Evolutionary conservation across 1,139 yeast genomes (phyloP), one percentile per base, ranked within the genome.

Genomic region (Scheffersomyces illinoinensis): DNA sequence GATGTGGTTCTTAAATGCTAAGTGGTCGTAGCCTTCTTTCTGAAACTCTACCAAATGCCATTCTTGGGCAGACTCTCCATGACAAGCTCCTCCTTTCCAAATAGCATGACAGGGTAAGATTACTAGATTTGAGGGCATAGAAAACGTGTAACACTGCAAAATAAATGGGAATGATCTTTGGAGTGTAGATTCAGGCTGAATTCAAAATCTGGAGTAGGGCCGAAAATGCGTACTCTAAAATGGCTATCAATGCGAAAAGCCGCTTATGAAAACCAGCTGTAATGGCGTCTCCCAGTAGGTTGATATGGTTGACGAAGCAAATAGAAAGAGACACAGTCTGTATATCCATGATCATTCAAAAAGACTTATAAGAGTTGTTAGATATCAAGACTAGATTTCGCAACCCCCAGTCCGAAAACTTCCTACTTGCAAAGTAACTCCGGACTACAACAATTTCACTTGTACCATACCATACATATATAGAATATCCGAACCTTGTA

Each of bases 41-140:
- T 91, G 97, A 65, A 90, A 90, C 0, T 84, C 74, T 3, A 85
- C 93, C 57, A 91, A 71, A 47, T 69, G 67, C 96, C 96, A 90
- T 63, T 88, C 89, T 1, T 71, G 70, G 14, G 79, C 69, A 2
- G 68, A 56, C 12, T 74, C 72, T 0, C 90, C 89, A 23, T 56
- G 51, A 0, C 68, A 59, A 63, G 68, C 56, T 61, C 80, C 70
- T 18, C 66, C 66, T 52, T 76, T 79, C 91, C 91, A 89, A 2
- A 89, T 81, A 0, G 89, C 83, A 65, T 89, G 95, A 60, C 93
- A 87, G 0, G 95, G 92, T 0, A 89, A 81, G 7, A 89, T 76
- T 5, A 89, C 52, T 8, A 65, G 58, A 21, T 47, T 50, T 20
- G 51, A 17, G 8, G 51, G 26, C 51, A 48, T 48, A 10, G n/a